These are phyloP conservation scores for Nigrospora oryzae DNA, from an alignment of 2,329 filamentous ascomycete genomes.

Conservation along the genomic window DNA sequence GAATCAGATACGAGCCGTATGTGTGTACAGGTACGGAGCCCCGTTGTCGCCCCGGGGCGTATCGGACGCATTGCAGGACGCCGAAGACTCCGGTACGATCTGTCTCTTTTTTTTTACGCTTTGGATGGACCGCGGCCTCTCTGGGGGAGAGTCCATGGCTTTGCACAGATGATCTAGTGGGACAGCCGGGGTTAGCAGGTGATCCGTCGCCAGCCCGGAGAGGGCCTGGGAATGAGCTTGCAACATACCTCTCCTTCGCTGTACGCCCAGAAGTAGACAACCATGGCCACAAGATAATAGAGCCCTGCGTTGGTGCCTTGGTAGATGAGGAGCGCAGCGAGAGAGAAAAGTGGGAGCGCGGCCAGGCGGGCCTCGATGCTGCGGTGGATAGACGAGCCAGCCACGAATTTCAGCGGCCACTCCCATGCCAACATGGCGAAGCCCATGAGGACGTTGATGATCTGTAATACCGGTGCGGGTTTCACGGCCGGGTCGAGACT, in stretches of 20 bases:
- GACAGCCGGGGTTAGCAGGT: conserved; percentile 1
- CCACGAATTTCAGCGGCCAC: conserved; percentile 76
- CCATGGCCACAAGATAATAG: conserved; percentile 82
- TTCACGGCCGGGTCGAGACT: conserved; percentile 81
- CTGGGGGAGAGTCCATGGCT: conserved; percentile 63
- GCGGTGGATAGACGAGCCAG: conserved; percentile 70
- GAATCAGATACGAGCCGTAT: too few species aligned
- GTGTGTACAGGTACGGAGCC: too few species aligned
- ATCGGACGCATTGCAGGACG: too few species aligned
- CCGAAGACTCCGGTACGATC: too few species aligned
- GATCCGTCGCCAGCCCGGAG: background rate
- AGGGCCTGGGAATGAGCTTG: background rate
- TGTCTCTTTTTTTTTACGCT: background rate
- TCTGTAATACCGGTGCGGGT: conserved; percentile 81
- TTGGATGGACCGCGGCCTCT: conserved; percentile 23
- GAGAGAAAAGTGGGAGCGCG: conserved; percentile 68
- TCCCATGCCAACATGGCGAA: conserved; percentile 76
- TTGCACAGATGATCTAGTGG: conserved; percentile 54
- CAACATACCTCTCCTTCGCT: conserved; percentile 85
- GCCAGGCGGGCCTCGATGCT: conserved; percentile 82
- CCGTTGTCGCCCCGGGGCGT: too few species aligned
- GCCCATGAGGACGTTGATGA: conserved; percentile 79
- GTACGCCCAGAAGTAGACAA: conserved; percentile 93
- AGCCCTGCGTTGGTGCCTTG: conserved; percentile 87
- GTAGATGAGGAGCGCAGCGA: conserved; percentile 73